Base-by-base conservation (phyloP, 345 rosid species). In the Abelmoschus esculentus region DNA sequence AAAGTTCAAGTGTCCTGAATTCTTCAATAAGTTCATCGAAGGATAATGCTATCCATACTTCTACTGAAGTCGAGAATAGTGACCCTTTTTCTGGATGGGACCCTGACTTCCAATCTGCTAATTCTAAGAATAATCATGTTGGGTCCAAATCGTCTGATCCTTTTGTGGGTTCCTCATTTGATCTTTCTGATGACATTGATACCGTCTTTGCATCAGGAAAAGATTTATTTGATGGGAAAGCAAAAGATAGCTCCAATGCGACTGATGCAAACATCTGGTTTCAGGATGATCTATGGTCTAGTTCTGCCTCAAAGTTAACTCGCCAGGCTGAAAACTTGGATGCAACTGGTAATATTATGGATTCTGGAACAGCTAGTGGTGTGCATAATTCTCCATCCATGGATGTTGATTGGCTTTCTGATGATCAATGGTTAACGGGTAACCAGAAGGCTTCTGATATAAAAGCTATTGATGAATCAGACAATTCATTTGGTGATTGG, bases 181-280 rank as follows among this genome's bases (percentile, higher is more conserved):
- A 82, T 82, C 76, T 87, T 62, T 76, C 90, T 73, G 76, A 78
- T 55, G 87, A 84, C 52, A 74, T 89, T 83, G 90, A 84, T 63
- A 74, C 86, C 9, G 78, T 83, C 64, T 83, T 87, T 81, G 89
- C 83, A 78, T 67, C 85, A 12, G 85, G 74, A 40, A 85, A 81
- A 44, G 77, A 69, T 50, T 14, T 74, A 66, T 46, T 57, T 66
- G 72, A 74, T 69, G 80, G 63, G 47, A 69, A 75, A 74, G 55
- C 70, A 52, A 58, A 70, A 53, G 86, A 78, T 62, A 67, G 74
- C 67, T 53, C 75, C 68, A 69, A 80, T 53, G 76, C 69, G 29
- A 79, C 86, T 29, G 72, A 75, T 34, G 34, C 68, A 62, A 74
- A 77, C 75, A 82, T 81, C 47, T 80, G 88, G 88, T 70, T 83